These are phyloP conservation scores for Hemisphaericaspora xylofermentans DNA, from an alignment of 1,139 yeast species.

Conservation along the genomic window DNA sequence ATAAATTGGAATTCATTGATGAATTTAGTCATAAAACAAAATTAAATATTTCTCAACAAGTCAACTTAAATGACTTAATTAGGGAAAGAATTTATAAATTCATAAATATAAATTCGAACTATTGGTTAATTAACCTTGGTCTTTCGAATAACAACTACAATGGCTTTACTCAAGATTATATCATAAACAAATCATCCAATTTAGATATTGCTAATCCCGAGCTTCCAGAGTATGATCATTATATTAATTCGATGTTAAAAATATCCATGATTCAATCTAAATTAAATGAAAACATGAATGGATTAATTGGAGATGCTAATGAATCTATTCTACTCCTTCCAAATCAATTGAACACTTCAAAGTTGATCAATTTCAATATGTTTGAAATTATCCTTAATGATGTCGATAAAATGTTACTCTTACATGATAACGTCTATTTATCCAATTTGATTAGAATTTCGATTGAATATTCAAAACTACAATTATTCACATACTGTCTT, in stretches of 20 bases:
- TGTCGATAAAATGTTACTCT: conserved; percentile 18
- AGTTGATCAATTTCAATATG: conserved; percentile 42
- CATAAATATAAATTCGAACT: conserved; percentile 43
- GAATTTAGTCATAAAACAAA: conserved; percentile 48
- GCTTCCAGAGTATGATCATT: conserved; percentile 27
- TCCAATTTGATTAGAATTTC: conserved; percentile 32
- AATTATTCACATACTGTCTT: conserved; percentile 39
- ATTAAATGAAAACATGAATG: conserved; percentile 41
- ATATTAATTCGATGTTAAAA: conserved; percentile 40
- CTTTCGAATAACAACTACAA: conserved; percentile 39
- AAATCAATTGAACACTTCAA: conserved; percentile 26
- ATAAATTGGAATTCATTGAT: conserved; percentile 41
- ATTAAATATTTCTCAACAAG: conserved; percentile 33
- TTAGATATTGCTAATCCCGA: conserved; percentile 22
- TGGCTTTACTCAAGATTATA: conserved; percentile 44
- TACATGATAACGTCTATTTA: conserved; percentile 9
- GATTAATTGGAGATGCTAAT: conserved; percentile 22
- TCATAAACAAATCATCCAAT: conserved; percentile 37
- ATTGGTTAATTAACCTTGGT: conserved; percentile 46
- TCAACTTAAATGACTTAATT: conserved; percentile 34
- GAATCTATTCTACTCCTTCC: conserved; percentile 14
- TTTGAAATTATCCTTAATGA: conserved; percentile 43
- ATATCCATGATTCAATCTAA: conserved; percentile 44
- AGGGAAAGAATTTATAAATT: conserved; percentile 48
- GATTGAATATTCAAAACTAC: conserved; percentile 41